Base-by-base conservation (phyloP, 495 filamentous ascomycete species). In the Hyaloscypha variabilis region DNA sequence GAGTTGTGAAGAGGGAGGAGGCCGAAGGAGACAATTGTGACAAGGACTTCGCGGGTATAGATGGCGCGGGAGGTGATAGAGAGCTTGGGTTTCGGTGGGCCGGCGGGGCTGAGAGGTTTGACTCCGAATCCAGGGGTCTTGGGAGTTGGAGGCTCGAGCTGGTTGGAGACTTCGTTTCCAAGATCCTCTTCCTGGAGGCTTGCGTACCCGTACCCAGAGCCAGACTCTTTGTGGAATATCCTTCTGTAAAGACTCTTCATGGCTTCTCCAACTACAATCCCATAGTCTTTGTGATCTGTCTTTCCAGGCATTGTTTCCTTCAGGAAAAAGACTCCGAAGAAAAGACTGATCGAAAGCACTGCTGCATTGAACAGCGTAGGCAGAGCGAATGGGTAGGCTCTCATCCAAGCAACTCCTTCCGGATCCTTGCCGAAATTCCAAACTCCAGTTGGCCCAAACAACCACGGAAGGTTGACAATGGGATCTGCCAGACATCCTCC, bases 1-100 rank as follows among this genome's bases (percentile, higher is more conserved):
- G 87, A 85, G 36, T 88, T 87, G 73, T 94, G 91, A 67, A 91
- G 80, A n/a, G 87, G 85, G 19, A 94, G 78, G 10, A 92, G 78
- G 46, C 83, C 85, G 36, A 92, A 88, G 4, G 82, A 80, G 36
- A 90, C 69, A 1, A 93, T 75, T 0, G 89, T 89, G 8, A 83
- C 73, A 24, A 88, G 64, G 8, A 92, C 81, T 52, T 88, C 87
- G 19, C 76, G 77, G 0, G 88, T 89, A 77, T 85, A 90, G 34
- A 91, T 88, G 23, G 78, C 76, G 21, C 80, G 77, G 75, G 89
- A 85, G 11, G 82, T 72, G 24, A 85, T 74, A n/a, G 64, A 49
- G 11, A 62, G 64, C 14, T 50, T 42, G 77, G 76, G 56, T 78
- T 74, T 36, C 17, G 58, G 58, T 49, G 58, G 50, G 5, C 21